These are phyloP conservation scores for Paramecium octaurelia DNA, from an alignment of 73 alveolate species.

Conservation along the genomic window DNA sequence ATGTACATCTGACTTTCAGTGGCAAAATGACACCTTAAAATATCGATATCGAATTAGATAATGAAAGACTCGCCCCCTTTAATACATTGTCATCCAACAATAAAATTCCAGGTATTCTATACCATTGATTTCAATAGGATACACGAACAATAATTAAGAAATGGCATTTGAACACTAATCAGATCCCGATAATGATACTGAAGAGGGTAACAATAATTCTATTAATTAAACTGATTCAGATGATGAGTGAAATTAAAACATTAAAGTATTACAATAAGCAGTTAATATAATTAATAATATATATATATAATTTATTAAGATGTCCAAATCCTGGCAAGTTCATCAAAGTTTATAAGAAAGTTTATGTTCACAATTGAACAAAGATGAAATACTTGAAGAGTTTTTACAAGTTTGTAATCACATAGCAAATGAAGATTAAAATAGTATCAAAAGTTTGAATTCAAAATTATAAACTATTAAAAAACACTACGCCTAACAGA, in stretches of 20 bases:
- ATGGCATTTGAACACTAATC: neutral
- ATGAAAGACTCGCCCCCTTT: neutral
- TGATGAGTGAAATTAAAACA: neutral
- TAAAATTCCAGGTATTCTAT: neutral
- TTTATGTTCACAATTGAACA: neutral
- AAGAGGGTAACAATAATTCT: conserved; percentile 37
- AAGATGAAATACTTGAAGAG: conserved; percentile 25
- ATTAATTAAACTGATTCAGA: conserved; percentile 27
- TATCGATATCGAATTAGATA: neutral
- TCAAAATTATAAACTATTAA: neutral
- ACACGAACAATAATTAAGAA: neutral
- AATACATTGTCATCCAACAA: conserved; percentile 3
- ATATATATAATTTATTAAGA: neutral
- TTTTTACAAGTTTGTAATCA: conserved; percentile 16
- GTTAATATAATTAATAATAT: neutral
- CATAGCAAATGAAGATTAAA: conserved; percentile 3
- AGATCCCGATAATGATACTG: conserved; percentile 37
- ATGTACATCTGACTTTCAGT: neutral
- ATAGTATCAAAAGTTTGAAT: conserved; percentile 1
- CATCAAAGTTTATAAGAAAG: conserved; percentile 1
- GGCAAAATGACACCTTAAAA: neutral
- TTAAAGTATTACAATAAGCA: neutral
- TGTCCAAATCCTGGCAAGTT: neutral
- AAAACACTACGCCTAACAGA: conserved; percentile 12
- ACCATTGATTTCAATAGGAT: neutral